Evolutionary conservation across 345 rosid genomes (phyloP), one percentile per base, ranked within the genome.

Genomic region (Gossypium arboreum): DNA sequence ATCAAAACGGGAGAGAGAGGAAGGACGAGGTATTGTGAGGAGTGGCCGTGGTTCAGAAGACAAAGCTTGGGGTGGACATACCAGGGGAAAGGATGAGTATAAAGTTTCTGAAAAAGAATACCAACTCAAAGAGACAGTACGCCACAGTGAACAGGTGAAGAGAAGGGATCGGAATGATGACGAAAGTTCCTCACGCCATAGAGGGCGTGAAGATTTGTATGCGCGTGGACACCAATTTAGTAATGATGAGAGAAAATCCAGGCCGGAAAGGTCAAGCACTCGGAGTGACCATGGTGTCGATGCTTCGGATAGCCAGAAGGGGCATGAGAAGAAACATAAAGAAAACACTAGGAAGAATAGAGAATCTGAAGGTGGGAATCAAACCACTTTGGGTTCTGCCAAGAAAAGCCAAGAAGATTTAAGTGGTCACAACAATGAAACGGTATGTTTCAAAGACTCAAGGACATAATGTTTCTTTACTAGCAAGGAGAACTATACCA

Each of bases 1-100:
- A 64, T 73, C 84, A 64, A 91, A 84, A 50, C 86, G 90, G 73
- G 94, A 89, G 75, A 88, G 93, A 85, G 97, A 91, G 75, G 90
- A 83, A 77, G 89, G 88, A 48, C 81, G 91, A 22, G 82, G 83
- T 74, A 78, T 82, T 73, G 72, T 55, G 48, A 88, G 90, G 85
- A 79, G 85, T 71, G 91, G 88, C 44, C 92, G 88, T 77, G 86
- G 75, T 75, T 84, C 85, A 25, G 97, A 95, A 83, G 99, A 95
- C 73, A 86, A 87, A 82, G 79, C 85, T 78, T 81, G 90, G 88
- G 76, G 71, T 75, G 86, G 79, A 48, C 88, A 84, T 78, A 80
- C 83, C 34, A 85, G 90, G 84, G 77, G 64, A 51, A 93, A 84
- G 81, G 97, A 91, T 72, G 97, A 88, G 51, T 78, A 82, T 77